These are phyloP conservation scores for Chlamydomonas applanata DNA, from an alignment of 139 green algal species.

Conservation along the genomic window DNA sequence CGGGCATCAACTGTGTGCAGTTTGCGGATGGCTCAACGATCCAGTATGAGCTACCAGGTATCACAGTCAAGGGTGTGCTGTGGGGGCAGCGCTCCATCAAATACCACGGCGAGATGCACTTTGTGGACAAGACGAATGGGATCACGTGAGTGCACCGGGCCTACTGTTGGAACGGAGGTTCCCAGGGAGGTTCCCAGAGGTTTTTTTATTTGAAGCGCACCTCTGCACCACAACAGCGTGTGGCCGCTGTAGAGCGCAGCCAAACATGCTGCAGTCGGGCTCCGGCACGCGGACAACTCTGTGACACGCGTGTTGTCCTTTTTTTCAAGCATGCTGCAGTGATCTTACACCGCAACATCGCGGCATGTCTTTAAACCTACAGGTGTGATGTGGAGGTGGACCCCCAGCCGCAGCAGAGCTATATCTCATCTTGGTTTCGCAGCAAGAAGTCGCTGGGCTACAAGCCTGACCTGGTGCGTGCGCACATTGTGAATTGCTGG, in stretches of 20 bases:
- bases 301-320: too few species aligned
- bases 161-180: too few species aligned
- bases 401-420: slow-evolving; percentile 22
- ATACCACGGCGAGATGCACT: slow-evolving; percentile 60
- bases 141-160: slow-evolving; percentile 36
- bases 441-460: slow-evolving; percentile 32
- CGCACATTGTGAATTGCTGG: too few species aligned
- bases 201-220: too few species aligned
- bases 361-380: background rate
- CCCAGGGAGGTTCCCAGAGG: too few species aligned
- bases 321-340: too few species aligned
- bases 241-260: too few species aligned
- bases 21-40: slow-evolving; percentile 51
- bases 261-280: too few species aligned
- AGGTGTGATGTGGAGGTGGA: slow-evolving; percentile 51
- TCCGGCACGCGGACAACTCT: too few species aligned
- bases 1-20: slow-evolving; percentile 35
- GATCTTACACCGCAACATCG: too few species aligned
- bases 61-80: slow-evolving; percentile 46
- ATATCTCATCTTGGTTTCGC: slow-evolving; percentile 16
- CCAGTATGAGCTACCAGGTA: slow-evolving; percentile 42
- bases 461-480: slow-evolving; percentile 33
- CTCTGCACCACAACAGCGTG: too few species aligned
- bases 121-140: slow-evolving; percentile 52
- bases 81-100: slow-evolving; percentile 59